Base-by-base conservation (phyloP, 495 filamentous ascomycete genomes). In the Recurvomyces mirabilis region DNA sequence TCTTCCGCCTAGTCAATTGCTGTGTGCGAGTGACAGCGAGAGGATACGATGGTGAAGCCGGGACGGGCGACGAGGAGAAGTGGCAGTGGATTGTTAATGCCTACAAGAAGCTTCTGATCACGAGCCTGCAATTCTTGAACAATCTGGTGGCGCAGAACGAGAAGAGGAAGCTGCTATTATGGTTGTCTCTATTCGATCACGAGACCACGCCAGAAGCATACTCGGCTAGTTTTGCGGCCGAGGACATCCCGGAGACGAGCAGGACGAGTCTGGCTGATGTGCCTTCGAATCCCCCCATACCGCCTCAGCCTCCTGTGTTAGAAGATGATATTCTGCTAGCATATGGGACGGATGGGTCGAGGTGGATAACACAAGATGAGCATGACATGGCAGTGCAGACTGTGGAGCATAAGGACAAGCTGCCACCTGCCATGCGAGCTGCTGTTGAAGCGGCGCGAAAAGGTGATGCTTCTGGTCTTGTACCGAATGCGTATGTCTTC, bases 81-180 rank as follows among this genome's bases (percentile, higher is more conserved):
- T 82, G 77, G 78, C 73, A 79, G 53, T 79, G 79, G 55, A 74
- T 93, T 29, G 56, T 69, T 14, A 61, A 60, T 53, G 54, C 61
- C n/a, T 69, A 87, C 64, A 95, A 95, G 62, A 88, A 87, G 56
- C 71, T 93, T 3, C 69, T 95, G 21, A 87, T 93, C 18, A 91
- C 84, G 0, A 82, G 82, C 39, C 71, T 95, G 11, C 88, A 95
- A 61, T 86, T 89, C 57, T 74, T 88, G 21, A 87, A 94, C 57
- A 95, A 95, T 55, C 82, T 89, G 62, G 82, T 87, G 21, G 84
- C 86, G 64, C 82, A 85, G 52, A 93, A 95, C 43, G 87, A 95
- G 61, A 73, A 83, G 23, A 81, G 84, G 41, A 94, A 95, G 65
- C 81, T 93, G 68, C 71, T 84, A 2, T 80, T 95, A 21, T 95